phyloP scores from a whole-genome alignment of 805 yeast species.

The Barnettozyma siamensis region DNA sequence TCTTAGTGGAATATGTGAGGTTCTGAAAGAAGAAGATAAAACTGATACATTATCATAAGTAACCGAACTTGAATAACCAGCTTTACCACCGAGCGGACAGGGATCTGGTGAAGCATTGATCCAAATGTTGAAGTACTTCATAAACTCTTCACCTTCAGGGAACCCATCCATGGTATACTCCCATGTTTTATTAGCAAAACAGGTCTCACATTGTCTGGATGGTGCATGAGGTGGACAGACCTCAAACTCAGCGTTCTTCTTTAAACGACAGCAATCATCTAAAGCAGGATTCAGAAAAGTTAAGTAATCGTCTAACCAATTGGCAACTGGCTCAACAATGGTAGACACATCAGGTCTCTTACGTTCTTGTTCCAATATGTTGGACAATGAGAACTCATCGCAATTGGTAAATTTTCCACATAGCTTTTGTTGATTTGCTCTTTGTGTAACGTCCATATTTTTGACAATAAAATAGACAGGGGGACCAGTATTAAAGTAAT shows the following conservation, averaged over 20 bases:
- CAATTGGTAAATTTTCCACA: slow-evolving; percentile 91
- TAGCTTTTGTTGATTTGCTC: slow-evolving; percentile 60
- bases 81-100: slow-evolving; percentile 94
- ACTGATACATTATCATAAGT: slow-evolving; percentile 39
- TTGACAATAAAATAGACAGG: slow-evolving; percentile 85
- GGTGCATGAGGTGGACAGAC: slow-evolving; percentile 66
- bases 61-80: slow-evolving; percentile 71
- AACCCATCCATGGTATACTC: slow-evolving; percentile 72
- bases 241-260: slow-evolving; percentile 41
- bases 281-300: slow-evolving; percentile 82
- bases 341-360: slow-evolving; percentile 59
- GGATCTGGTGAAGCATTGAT: slow-evolving; percentile 78
- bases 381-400: slow-evolving; percentile 69
- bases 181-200: slow-evolving; percentile 64
- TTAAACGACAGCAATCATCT: slow-evolving; percentile 78
- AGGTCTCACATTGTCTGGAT: slow-evolving; percentile 64
- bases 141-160: slow-evolving; percentile 69
- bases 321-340: slow-evolving; percentile 76
- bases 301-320: slow-evolving; percentile 90
- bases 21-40: slow-evolving; percentile 63
- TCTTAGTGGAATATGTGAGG: slow-evolving; percentile 71
- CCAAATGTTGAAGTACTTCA: slow-evolving; percentile 75
- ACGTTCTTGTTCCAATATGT: slow-evolving; percentile 79
- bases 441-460: slow-evolving; percentile 54
- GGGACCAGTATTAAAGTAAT: slow-evolving; percentile 80